Evolutionary conservation across 768 basidiomycete species (phyloP).

Genomic region (Lactarius quietus): DNA sequence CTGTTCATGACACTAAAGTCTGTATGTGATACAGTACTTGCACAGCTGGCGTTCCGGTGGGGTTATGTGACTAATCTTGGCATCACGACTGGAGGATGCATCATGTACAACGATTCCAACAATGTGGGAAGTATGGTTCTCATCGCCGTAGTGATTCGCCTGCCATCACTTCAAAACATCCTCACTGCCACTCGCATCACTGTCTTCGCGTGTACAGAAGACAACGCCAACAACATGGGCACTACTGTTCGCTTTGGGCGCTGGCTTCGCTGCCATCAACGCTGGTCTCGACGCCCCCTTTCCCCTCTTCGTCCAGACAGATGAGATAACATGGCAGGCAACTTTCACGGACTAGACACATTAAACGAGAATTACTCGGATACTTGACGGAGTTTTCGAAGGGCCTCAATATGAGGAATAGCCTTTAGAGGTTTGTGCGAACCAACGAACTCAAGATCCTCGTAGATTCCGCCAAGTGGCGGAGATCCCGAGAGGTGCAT

Average conservation of each 20-base stretch:
- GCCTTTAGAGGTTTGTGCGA: slow-evolving; percentile 2
- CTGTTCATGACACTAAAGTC: slow-evolving; percentile 6
- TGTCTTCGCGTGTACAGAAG: background rate
- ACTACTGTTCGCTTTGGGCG: slow-evolving; percentile 7
- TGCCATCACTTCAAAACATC: too few relatives aligned
- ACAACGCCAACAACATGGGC: slow-evolving; percentile 2
- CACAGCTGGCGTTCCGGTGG: background rate
- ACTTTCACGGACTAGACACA: background rate
- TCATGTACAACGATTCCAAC: background rate
- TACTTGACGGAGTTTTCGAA: background rate
- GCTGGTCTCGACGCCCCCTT: background rate
- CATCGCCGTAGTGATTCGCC: slow-evolving; percentile 5
- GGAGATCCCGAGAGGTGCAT: slow-evolving; percentile 2
- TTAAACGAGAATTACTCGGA: background rate
- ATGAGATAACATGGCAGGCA: slow-evolving; percentile 1
- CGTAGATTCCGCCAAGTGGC: slow-evolving; percentile 5
- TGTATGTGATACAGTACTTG: background rate
- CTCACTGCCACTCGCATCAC: slow-evolving; percentile 7
- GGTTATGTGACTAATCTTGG: background rate
- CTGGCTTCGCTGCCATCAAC: background rate
- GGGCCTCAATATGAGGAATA: slow-evolving; percentile 7
- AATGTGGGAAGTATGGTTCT: background rate
- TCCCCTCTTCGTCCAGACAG: too few relatives aligned
- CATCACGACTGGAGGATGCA: background rate
- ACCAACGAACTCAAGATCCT: slow-evolving; percentile 4